Evolutionary conservation across 1,139 yeast species (phyloP), one percentile per base, ranked within the genome.

Genomic region (Candida glucosophila): DNA sequence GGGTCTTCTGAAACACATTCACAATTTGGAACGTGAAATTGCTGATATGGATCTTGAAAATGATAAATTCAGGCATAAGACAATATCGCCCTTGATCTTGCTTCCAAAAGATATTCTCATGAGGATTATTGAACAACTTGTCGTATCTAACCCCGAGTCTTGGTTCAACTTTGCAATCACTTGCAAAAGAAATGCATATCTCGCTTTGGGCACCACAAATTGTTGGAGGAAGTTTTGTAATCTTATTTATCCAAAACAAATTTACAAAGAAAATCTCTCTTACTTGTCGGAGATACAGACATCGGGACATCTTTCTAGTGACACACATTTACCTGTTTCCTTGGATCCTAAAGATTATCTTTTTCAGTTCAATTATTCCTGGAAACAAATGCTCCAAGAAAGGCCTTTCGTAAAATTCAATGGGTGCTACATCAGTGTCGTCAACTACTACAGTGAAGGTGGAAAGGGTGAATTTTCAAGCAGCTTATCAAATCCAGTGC

Each of bases 381-480:
- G 79, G 75, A 59, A 58, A 27, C 35, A 46, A 12, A 77, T 78
- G 85, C 42, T 58, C 14, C 35, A 38, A 6, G 34, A 45, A 14
- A 37, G 68, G 17, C 95, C 97, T 0, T 78, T 78, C 40, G 42
- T 88, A 13, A 78, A 88, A 42, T 83, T 73, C 47, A 60, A 73
- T 26, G 98, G 98, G 2, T 68, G 86, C 19, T 90, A 88, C 44
- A 81, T 90, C 16, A 77, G 93, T 41, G 82, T 80, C 8, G 80
- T 90, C 28, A 80, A 82, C 35, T 88, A 85, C 49, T 69, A 81
- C 38, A 68, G 93, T 32, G 82, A 82, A 43, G 94, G 96, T 26
- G 74, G 80, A 2, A 65, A 73, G 28, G 68, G 67, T 6, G 82
- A 73, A 40, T 69, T 75, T 27, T 69, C 80, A 4, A 67, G 63